Evolutionary conservation across 768 basidiomycete genomes (phyloP), one percentile per base, ranked within the genome.

Genomic region (Leccinellum luteum): DNA sequence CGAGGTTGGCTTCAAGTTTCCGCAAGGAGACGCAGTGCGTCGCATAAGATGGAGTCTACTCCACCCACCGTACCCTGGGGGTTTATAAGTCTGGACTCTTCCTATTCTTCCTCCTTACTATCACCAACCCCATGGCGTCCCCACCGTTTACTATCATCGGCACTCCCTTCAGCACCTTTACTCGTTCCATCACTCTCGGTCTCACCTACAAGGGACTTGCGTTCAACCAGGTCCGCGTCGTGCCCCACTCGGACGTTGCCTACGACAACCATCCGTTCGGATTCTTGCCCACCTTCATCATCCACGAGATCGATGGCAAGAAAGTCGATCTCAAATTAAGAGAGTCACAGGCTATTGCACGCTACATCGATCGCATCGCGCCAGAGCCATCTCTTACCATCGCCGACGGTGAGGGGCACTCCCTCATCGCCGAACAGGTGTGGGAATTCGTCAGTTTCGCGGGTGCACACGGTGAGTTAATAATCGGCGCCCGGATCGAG

Each of bases 141-240:
- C 61, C 60, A 54, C 58, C 48, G 17, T 68, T 65, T 47, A 72
- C 71, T 13, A 45, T 72, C 61, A 61, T 72, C 28, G 71, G 71
- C 19, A 72, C 71, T 0, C 72, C 71, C 14, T 72, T 64, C 43
- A 73, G 72, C 51, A 72, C 72, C 1, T 72, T 70, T 44, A 72
- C 71, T 8, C 71, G 71, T 17, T 35, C 72, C 31, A 63, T 72
- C 49, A 73, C 71, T 0, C 70, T 72, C 28, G 72, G 45, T 1
- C 60, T 72, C 44, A 61, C 52, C 19, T 58, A 72, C 63, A 72
- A 74, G 50, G 57, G 60, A 17, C 41, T 72, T 15, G 2, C 65
- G 19, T 72, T 72, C 32, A 52, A 67, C 45, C 71, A 72, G 41
- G 56, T 69, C 48, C 52, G 57, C 12, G 65, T 62, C 23, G 48